Conservation (phyloP, 306 rosid species). For the Canavalia gladiata region DNA sequence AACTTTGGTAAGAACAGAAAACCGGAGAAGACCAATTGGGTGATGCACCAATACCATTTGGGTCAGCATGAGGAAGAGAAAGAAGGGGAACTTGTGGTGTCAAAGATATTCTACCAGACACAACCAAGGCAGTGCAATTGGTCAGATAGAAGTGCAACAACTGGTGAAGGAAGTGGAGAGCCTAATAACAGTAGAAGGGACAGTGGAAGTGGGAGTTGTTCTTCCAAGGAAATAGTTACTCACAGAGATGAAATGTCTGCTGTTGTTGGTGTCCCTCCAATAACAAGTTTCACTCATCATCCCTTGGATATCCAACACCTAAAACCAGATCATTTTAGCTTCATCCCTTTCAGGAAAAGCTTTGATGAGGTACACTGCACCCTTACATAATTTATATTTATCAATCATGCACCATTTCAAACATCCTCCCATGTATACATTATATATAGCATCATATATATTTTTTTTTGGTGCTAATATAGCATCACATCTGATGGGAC, state of each 20-base stretch:
- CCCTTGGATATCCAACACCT: constrained; percentile 77
- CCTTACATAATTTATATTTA: background rate
- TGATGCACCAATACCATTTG: constrained; percentile 98
- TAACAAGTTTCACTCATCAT: constrained; percentile 54
- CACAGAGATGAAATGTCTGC: constrained; percentile 65
- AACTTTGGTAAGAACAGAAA: constrained; percentile 97
- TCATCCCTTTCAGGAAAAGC: constrained; percentile 78
- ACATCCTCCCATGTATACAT: background rate
- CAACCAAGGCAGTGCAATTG: constrained; percentile 97
- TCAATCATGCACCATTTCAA: background rate
- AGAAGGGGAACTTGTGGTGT: constrained; percentile 97
- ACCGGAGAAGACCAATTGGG: constrained; percentile 98
- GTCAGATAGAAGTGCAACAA: constrained; percentile 69
- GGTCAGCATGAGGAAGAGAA: constrained; percentile 93
- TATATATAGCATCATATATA: background rate
- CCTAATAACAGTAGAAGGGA: constrained; percentile 45
- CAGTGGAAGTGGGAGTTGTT: constrained; percentile 74
- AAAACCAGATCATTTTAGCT: constrained; percentile 79
- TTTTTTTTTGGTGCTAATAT: background rate
- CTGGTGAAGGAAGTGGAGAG: constrained; percentile 63
- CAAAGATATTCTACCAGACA: constrained; percentile 92
- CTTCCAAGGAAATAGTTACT: constrained; percentile 71
- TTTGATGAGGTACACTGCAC: constrained; percentile 69
- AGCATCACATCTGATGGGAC: constrained; percentile 18
- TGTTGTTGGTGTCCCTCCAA: constrained; percentile 56